Evolutionary conservation across 495 filamentous ascomycete species (phyloP).

Genomic region (Extremus antarcticus): DNA sequence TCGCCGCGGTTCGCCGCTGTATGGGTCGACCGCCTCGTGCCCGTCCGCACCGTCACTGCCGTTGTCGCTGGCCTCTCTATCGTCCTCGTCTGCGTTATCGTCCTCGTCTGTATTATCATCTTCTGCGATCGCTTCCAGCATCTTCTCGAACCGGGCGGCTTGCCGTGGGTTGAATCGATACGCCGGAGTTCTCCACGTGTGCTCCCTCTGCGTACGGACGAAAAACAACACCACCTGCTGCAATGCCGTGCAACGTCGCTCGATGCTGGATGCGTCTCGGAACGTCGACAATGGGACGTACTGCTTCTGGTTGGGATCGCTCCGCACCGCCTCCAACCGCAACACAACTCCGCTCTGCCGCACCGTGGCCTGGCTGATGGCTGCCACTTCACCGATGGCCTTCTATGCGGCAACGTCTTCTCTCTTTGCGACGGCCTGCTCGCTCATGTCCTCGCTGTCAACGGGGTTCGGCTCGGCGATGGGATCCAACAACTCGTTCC

Average conservation of each 20-base stretch:
- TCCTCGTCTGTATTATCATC: neutral
- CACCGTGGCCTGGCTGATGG: neutral
- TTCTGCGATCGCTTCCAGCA: neutral
- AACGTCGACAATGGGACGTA: neutral
- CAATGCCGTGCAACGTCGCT: conserved; percentile 1
- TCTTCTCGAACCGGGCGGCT: neutral
- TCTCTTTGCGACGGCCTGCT: neutral
- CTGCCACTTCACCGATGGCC: neutral
- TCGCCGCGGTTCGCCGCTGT: neutral
- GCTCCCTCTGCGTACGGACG: conserved; percentile 1
- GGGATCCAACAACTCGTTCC: neutral
- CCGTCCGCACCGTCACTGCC: neutral
- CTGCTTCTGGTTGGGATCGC: neutral
- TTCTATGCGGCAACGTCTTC: neutral
- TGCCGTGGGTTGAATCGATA: conserved; percentile 11
- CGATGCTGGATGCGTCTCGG: neutral
- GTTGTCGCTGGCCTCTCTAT: neutral
- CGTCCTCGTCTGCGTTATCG: neutral
- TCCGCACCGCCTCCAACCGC: neutral
- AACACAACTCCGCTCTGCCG: neutral
- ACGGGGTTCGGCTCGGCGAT: neutral
- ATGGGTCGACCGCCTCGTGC: neutral
- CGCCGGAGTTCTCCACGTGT: conserved; percentile 7
- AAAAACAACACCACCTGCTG: conserved; percentile 19
- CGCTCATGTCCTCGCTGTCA: neutral